phyloP scores from a whole-genome alignment of 768 basidiomycete genomes.

The Termitomyces sp. region DNA sequence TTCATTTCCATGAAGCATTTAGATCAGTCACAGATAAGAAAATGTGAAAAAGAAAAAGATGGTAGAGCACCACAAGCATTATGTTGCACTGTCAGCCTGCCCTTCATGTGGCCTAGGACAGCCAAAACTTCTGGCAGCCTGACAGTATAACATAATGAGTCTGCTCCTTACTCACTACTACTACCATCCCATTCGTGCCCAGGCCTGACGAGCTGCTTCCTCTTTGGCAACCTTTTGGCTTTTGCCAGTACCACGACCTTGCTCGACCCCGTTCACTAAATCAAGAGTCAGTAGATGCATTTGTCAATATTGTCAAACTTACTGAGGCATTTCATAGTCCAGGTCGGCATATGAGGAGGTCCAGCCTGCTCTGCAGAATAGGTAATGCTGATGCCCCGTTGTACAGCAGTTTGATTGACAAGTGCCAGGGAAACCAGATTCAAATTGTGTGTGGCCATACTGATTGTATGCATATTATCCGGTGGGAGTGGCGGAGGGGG shows the following conservation, averaged over 20 bases:
- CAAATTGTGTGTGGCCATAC: conserved; percentile 15
- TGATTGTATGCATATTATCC: conserved; percentile 7
- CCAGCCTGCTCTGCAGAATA: conserved; percentile 47
- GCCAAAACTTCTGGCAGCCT: conserved; percentile 12
- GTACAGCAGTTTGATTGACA: conserved; percentile 51
- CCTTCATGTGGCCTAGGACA: conserved; percentile 2
- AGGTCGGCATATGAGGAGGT: conserved; percentile 51
- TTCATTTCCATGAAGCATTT: neutral
- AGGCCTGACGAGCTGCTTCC: conserved; percentile 61
- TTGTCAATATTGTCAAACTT: conserved; percentile 17
- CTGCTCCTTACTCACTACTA: conserved; percentile 8
- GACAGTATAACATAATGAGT: conserved; percentile 15
- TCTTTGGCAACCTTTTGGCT: conserved; percentile 68
- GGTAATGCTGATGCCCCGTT: conserved; percentile 38
- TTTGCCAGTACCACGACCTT: conserved; percentile 48
- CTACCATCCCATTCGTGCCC: conserved; percentile 50
- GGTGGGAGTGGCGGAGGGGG: conserved; percentile 32
- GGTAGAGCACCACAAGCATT: conserved; percentile 10
- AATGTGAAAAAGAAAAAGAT: neutral
- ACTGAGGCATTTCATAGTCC: conserved; percentile 55
- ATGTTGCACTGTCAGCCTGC: conserved; percentile 16
- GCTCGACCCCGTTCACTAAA: conserved; percentile 49
- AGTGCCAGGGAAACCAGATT: conserved; percentile 39
- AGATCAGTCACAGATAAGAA: neutral
- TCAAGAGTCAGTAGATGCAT: neutral